Conservation (phyloP, 306 rosid genomes). For the Lotus japonicus region DNA sequence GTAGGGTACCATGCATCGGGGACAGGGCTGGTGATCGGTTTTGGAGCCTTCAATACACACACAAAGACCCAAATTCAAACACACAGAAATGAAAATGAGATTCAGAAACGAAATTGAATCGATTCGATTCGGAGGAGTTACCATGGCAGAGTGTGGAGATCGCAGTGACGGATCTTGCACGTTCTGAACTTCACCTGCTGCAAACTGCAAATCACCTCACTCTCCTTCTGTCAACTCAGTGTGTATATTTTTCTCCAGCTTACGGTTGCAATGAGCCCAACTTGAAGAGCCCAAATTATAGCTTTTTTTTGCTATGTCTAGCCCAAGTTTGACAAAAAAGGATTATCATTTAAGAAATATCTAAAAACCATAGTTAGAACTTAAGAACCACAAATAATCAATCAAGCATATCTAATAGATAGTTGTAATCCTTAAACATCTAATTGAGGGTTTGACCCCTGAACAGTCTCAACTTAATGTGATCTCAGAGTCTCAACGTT, state of each 20-base stretch:
- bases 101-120: background rate
- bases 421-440: too few relatives aligned
- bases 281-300: background rate
- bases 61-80: background rate
- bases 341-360: too few relatives aligned
- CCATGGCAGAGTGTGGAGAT: constrained; percentile 26
- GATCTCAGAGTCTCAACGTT: too few relatives aligned
- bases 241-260: background rate
- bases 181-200: background rate
- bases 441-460: too few relatives aligned
- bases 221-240: background rate
- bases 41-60: constrained; percentile 50
- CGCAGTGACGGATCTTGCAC: constrained; percentile 14
- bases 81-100: background rate
- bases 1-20: constrained; percentile 81
- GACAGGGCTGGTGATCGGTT: constrained; percentile 81
- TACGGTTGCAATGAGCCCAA: constrained; percentile 2
- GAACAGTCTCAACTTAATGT: too few relatives aligned
- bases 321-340: too few relatives aligned
- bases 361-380: too few relatives aligned
- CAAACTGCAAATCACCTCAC: background rate
- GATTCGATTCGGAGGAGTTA: background rate
- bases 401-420: too few relatives aligned
- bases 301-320: too few relatives aligned
- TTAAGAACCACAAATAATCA: too few relatives aligned